Base-by-base conservation (phyloP, 306 rosid species). In the Acacia crassicarpa region DNA sequence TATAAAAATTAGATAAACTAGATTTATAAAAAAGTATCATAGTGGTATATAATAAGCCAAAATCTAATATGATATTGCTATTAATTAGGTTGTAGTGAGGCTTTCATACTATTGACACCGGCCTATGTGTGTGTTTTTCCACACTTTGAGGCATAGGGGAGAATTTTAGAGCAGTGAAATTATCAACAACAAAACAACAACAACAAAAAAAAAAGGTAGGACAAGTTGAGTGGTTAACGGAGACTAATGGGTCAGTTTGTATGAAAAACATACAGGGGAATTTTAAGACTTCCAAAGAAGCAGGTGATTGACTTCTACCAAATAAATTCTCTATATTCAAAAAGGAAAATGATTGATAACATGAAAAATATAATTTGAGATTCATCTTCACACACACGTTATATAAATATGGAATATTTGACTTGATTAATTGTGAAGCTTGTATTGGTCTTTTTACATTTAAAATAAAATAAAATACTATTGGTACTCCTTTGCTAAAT, bases 111-210 rank as follows among this genome's bases (percentile, higher is more conserved):
- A 81, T 80, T 72, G 74, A 69, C 84, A 87, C 88, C 86, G 86
- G 86, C 88, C 90, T 85, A 82, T 75, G 33, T 53, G 67, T 79
- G 51, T 33, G 62, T 72, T 86, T 81, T 84, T 56, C 86, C 67
- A 61, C 86, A 44, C 12, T 65, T 63, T 11, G 46, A 45, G 58
- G 16, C 25, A 19, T 35, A 5, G 45, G 76, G 56, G 59, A 61
- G 48, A 83, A 49, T 72, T 83, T 38, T 51, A 75, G 8, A 44
- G 68, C 59, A 11, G 56, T 72, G 77, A 43, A 83, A 83, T 83
- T 44, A 83, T 80, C 16, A 40, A 20, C 1, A 38, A 33, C 38
- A 33, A 6, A 38, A 5, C 6, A 38, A n/a, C 15, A 40, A 20
- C 1, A 35, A 33, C 35, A 33, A 5, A 38, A 5, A 0, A 6